These are phyloP conservation scores for Populus ilicifolia DNA, from an alignment of 345 rosid genomes.

Conservation along the genomic window DNA sequence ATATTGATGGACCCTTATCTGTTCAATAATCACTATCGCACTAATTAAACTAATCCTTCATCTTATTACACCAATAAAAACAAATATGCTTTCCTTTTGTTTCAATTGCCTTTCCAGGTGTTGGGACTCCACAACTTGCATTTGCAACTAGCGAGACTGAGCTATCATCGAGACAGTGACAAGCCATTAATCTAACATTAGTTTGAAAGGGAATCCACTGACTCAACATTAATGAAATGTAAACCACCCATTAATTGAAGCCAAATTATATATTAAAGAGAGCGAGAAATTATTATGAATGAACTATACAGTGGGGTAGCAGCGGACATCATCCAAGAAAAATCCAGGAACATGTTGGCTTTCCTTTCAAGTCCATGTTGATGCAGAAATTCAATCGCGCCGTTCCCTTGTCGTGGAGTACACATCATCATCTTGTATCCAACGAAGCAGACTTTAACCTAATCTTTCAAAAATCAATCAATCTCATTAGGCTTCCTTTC, in stretches of 20 bases:
- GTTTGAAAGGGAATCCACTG: constrained; percentile 41
- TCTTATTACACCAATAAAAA: constrained; percentile 7
- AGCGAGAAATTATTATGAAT: background rate
- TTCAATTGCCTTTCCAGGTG: constrained; percentile 26
- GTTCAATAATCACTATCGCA: constrained; percentile 26
- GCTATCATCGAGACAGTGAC: constrained; percentile 16
- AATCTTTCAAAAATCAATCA: constrained; percentile 8
- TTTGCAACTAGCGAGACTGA: background rate
- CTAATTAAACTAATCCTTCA: too few relatives aligned
- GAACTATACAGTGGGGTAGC: constrained; percentile 17
- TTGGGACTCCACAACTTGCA: constrained; percentile 20
- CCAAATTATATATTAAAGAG: constrained; percentile 3
- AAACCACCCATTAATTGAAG: constrained; percentile 36
- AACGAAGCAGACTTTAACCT: constrained; percentile 11
- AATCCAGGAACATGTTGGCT: constrained; percentile 20
- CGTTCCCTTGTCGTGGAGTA: constrained; percentile 27
- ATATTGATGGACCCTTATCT: constrained; percentile 13
- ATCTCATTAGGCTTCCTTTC: background rate
- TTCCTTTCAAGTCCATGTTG: constrained; percentile 18
- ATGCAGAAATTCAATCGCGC: constrained; percentile 19
- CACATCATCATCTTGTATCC: constrained; percentile 19
- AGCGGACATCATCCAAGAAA: constrained; percentile 20
- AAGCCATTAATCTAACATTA: constrained; percentile 21
- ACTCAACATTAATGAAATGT: constrained; percentile 38
- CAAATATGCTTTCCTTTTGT: constrained; percentile 22